Evolutionary conservation across 805 yeast species (phyloP).

Genomic region (Clavispora carvajalis): DNA sequence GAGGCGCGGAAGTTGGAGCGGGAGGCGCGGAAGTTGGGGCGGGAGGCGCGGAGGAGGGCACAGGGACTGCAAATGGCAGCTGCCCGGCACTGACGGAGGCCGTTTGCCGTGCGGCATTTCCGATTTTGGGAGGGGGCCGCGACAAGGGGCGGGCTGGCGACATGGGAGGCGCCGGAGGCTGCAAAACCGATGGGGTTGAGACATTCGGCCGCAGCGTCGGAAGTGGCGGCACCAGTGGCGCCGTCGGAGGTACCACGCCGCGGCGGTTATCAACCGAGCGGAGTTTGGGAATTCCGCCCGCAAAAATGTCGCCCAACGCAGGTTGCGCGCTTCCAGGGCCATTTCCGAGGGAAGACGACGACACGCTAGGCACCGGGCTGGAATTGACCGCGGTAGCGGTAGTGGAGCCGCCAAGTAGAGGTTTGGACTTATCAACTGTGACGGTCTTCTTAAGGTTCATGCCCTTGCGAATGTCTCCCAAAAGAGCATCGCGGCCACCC

Average conservation of each 20-base stretch:
- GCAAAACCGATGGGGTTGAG: too few relatives aligned
- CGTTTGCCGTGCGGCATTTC: too few relatives aligned
- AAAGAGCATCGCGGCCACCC: conserved; percentile 42
- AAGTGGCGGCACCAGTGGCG: conserved; percentile 34
- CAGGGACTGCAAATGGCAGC: conserved; percentile 11
- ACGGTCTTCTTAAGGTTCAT: conserved; percentile 36
- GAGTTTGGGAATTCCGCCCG: conserved; percentile 76
- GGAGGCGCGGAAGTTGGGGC: conserved; percentile 14
- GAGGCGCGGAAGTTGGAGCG: conserved; percentile 18
- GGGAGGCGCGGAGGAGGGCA: conserved; percentile 13
- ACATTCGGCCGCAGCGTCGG: too few relatives aligned
- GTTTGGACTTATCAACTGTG: conserved; percentile 47
- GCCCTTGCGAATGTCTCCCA: conserved; percentile 77
- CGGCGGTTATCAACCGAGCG: conserved; percentile 37
- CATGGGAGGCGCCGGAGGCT: not conserved
- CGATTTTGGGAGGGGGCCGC: too few relatives aligned
- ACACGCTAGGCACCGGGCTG: conserved; percentile 28
- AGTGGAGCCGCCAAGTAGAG: conserved; percentile 45
- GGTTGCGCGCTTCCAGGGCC: too few relatives aligned
- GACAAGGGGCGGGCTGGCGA: not conserved
- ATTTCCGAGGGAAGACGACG: too few relatives aligned
- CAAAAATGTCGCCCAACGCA: conserved; percentile 62
- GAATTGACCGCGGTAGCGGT: conserved; percentile 14
- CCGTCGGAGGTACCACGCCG: conserved; percentile 30
- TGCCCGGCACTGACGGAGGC: too few relatives aligned